phyloP scores from a whole-genome alignment of 345 rosid genomes.

The Fremontodendron californicum region DNA sequence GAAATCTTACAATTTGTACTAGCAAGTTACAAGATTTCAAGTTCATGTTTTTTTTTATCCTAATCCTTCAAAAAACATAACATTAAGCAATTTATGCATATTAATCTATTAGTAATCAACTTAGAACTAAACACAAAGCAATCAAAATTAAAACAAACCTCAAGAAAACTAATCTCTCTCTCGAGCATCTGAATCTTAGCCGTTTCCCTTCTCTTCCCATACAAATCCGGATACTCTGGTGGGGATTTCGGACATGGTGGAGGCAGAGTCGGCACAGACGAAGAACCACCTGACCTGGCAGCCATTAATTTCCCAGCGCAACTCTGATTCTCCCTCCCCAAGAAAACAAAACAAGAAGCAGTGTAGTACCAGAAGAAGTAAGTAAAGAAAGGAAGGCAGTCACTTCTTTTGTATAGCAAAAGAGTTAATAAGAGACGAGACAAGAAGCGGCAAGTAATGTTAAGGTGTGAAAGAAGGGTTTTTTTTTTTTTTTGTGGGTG shows the following conservation, averaged over 20 bases:
- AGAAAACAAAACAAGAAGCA: not conserved
- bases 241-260: slow-evolving; percentile 88
- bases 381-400: not conserved
- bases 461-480: slow-evolving; percentile 25
- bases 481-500: not conserved
- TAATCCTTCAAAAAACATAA: not conserved
- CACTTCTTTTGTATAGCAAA: not conserved
- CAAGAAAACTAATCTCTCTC: slow-evolving; percentile 82
- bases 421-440: slow-evolving; percentile 19
- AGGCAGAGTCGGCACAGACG: slow-evolving; percentile 41
- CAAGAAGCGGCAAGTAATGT: slow-evolving; percentile 33
- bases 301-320: slow-evolving; percentile 32
- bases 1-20: not conserved
- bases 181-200: slow-evolving; percentile 84
- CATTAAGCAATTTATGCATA: not conserved
- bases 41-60: not conserved
- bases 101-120: not conserved
- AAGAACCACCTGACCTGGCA: slow-evolving; percentile 30
- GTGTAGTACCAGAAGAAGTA: not conserved
- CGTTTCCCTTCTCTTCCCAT: slow-evolving; percentile 73
- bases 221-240: slow-evolving; percentile 92
- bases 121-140: not conserved
- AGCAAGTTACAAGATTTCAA: not conserved
- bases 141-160: slow-evolving; percentile 44
- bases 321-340: slow-evolving; percentile 6